Conservation (phyloP, 257 asterid genomes). For the Henckelia pumila region DNA sequence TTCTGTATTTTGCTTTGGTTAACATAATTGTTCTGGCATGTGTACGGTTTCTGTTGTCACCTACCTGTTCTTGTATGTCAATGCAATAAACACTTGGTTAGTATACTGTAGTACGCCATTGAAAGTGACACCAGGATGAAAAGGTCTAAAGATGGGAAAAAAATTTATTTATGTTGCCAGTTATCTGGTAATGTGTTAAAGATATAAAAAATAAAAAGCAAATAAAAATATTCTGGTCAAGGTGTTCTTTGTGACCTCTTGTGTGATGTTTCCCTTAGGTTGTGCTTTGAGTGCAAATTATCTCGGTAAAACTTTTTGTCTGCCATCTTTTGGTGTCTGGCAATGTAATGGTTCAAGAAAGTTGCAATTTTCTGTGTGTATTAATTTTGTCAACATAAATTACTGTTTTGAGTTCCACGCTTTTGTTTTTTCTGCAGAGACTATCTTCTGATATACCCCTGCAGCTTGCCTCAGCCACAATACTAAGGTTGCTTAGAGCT, state of each 20-base stretch:
- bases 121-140: background rate
- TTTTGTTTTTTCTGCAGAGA: slow-evolving; percentile 53
- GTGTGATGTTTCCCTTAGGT: no score
- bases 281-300: background rate
- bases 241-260: background rate
- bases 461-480: slow-evolving; percentile 83
- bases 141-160: background rate
- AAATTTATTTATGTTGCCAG: background rate
- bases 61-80: background rate
- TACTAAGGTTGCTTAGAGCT: slow-evolving; percentile 80
- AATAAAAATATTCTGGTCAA: background rate
- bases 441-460: slow-evolving; percentile 84
- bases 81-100: background rate
- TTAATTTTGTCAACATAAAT: background rate
- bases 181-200: background rate
- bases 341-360: slow-evolving; percentile 14
- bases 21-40: background rate
- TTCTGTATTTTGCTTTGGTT: background rate
- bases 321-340: background rate
- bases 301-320: background rate
- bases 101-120: background rate
- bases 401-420: background rate
- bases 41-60: background rate
- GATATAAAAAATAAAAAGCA: background rate
- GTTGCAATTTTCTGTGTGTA: slow-evolving; percentile 11